Base-by-base conservation (phyloP, 441 rosid genomes). In the Sinapis alba region DNA sequence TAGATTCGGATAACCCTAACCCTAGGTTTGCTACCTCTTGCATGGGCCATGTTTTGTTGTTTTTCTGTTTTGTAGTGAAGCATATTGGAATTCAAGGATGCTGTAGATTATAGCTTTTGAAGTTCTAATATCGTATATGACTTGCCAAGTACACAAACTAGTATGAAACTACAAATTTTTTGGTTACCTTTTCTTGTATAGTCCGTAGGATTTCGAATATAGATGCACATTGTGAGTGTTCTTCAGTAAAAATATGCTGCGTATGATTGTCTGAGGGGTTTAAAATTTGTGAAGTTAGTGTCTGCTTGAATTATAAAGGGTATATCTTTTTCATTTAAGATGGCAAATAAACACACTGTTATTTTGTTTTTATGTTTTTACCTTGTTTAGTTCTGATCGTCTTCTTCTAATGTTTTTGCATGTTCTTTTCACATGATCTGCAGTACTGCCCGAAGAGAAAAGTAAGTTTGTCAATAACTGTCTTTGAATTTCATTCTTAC, bases 371-470 rank as follows among this genome's bases (percentile, higher is more conserved):
- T 30, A 30, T 30, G 7, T 1, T 32, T 28, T 32, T 32, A 32
- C 36, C 10, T 32, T 32, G 36, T 32, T 32, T 15, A 32, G 34
- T 60, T 73, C 80, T 75, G 62, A 78, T 79, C 60, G 66, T 30
- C 60, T 71, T 27, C 67, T 38, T 76, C 53, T 32, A 59, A 74
- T 79, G 75, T 58, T 53, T 78, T 61, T 79, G 84, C 86, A 79
- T 86, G 84, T 71, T 77, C 68, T 47, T 7, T 45, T 62, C 66
- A 23, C 60, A 23, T 80, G 86, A 79, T 53, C 79, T 75, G 84
- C 97, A 96, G 98, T 88, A 76, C 90, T 96, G 80, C 95, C 95
- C 4, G 90, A 90, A 85, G 99, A 96, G 76, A 83, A 80, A 87
- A 91, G 99, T 96, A 90, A 88, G 99, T 78, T 74, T 64, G 34